A percentile compares a stretch with the other conserved stretches of the same genome.
Conservation (phyloP, 805 yeast species). For the Ogataea angusta region DNA sequence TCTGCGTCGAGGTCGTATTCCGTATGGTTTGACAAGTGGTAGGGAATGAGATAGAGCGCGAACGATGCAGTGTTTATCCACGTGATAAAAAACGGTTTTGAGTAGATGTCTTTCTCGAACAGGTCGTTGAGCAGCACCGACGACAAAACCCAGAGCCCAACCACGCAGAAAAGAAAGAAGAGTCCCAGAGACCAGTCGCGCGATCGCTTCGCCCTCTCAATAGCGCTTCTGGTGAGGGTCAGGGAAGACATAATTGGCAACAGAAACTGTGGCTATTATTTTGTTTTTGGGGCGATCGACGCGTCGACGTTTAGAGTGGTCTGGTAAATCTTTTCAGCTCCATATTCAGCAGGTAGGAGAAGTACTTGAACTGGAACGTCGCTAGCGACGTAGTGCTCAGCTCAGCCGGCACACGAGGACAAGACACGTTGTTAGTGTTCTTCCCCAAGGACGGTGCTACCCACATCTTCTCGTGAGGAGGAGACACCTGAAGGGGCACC, state of each 20-base stretch:
- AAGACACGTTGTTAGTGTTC: background rate
- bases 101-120: conserved; percentile 61
- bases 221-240: conserved; percentile 8
- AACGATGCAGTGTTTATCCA: conserved; percentile 88
- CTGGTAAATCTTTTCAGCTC: conserved; percentile 2
- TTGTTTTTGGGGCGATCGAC: conserved; percentile 4
- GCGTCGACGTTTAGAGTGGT: conserved; percentile 7
- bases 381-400: conserved; percentile 13
- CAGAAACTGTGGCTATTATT: background rate
- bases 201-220: conserved; percentile 15
- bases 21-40: conserved; percentile 23
- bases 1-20: background rate
- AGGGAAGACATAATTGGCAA: conserved; percentile 1
- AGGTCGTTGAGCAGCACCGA: conserved; percentile 79
- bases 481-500: conserved; percentile 13
- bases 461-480: conserved; percentile 8
- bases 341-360: conserved; percentile 7
- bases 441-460: background rate
- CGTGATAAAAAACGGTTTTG: conserved; percentile 91
- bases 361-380: conserved; percentile 14
- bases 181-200: conserved; percentile 75
- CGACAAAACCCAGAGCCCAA: conserved; percentile 86
- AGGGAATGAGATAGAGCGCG: conserved; percentile 70
- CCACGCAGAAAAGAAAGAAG: conserved; percentile 67
- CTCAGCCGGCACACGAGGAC: conserved; percentile 8